Percentiles rank a stretch among this genome's conserved stretches.
Evolutionary conservation across 345 rosid genomes (phyloP).

Genomic region (Carallia brachiata): DNA sequence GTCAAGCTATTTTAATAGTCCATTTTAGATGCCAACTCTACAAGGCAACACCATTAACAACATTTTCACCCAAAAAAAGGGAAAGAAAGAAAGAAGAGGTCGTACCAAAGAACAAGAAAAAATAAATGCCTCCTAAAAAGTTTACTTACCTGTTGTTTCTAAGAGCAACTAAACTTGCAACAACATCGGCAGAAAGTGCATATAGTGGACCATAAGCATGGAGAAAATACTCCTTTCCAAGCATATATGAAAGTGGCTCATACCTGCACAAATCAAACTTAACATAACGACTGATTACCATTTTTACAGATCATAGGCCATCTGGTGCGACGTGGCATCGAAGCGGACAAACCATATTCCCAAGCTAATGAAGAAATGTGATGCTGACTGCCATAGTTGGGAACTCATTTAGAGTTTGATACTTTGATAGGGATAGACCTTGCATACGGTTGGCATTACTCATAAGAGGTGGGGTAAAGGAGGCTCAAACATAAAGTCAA

Average conservation of each 20-base stretch:
- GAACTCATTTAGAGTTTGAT: background rate
- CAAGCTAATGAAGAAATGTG: background rate
- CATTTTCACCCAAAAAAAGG: too few relatives aligned
- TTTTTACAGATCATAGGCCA: background rate
- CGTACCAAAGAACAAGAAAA: too few relatives aligned
- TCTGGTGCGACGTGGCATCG: background rate
- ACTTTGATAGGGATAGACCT: background rate
- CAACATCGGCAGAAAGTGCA: conserved; percentile 90
- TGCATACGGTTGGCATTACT: too few relatives aligned
- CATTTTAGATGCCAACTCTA: background rate
- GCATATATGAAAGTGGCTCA: conserved; percentile 67
- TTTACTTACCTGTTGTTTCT: conserved; percentile 67
- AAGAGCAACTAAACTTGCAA: conserved; percentile 72
- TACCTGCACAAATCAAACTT: conserved; percentile 52
- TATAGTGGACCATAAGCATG: conserved; percentile 96
- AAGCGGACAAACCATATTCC: background rate
- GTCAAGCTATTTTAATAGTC: background rate
- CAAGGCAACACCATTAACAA: too few relatives aligned
- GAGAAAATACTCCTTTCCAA: conserved; percentile 87
- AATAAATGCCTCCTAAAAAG: background rate
- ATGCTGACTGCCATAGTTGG: background rate
- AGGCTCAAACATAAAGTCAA: too few relatives aligned
- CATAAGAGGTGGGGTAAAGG: too few relatives aligned
- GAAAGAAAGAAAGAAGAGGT: too few relatives aligned
- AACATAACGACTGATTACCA: background rate